Evolutionary conservation across 306 rosid genomes (phyloP).

Genomic region (Cucumis melo): DNA sequence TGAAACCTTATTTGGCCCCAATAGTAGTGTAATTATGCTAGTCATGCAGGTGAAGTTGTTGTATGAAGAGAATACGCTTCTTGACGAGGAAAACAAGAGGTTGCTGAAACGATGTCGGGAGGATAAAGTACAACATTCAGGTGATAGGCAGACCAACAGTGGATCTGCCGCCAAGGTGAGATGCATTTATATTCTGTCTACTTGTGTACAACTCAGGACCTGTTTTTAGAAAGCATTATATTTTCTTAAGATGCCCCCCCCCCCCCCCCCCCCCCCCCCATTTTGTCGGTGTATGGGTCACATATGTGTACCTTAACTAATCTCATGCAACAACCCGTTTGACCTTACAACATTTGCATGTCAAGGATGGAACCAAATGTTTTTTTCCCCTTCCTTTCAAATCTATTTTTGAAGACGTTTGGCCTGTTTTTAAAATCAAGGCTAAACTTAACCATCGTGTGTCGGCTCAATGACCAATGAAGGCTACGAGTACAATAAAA

Average conservation of each 20-base stretch:
- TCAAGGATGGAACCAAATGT: too few relatives aligned
- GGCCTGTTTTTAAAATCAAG: not conserved
- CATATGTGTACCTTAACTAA: too few relatives aligned
- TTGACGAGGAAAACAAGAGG: constrained; percentile 55
- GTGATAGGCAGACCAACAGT: constrained; percentile 42
- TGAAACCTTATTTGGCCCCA: not conserved
- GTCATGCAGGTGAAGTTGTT: constrained; percentile 53
- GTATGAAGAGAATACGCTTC: constrained; percentile 47
- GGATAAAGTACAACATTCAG: constrained; percentile 45
- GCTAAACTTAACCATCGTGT: too few relatives aligned
- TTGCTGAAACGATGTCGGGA: constrained; percentile 26
- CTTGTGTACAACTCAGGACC: not conserved
- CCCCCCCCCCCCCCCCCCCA: too few relatives aligned
- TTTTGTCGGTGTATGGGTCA: too few relatives aligned
- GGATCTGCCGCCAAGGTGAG: constrained; percentile 67
- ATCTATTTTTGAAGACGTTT: not conserved
- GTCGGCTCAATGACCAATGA: too few relatives aligned
- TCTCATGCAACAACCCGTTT: too few relatives aligned
- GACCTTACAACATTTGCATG: too few relatives aligned
- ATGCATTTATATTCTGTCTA: not conserved
- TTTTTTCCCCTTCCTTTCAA: not conserved
- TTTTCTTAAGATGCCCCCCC: not conserved
- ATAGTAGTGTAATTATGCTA: not conserved
- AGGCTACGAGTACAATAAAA: too few relatives aligned
- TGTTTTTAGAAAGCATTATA: not conserved